A percentile compares a stretch with the other conserved stretches of the same genome.
Conservation (phyloP, 768 basidiomycete species). For the Hygrophoropsis aurantiaca region DNA sequence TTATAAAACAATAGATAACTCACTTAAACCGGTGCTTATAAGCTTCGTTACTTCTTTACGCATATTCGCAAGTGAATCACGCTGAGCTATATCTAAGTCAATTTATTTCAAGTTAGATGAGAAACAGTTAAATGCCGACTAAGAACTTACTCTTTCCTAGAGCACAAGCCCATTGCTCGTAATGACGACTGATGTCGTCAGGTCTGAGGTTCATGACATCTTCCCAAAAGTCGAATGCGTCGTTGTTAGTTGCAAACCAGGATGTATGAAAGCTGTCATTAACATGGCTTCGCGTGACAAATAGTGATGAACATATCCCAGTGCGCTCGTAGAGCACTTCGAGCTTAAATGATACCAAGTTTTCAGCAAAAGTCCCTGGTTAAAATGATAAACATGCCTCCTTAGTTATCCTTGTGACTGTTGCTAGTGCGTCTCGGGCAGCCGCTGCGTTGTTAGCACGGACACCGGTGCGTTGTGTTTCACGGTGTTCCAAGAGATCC, state of each 20-base stretch:
- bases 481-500: constrained; percentile 1
- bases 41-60: background rate
- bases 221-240: background rate
- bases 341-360: background rate
- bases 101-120: background rate
- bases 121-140: background rate
- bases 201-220: background rate
- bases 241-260: constrained; percentile 1
- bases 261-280: background rate
- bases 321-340: background rate
- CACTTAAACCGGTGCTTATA: too few species aligned
- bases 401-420: background rate
- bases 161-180: constrained; percentile 4
- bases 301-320: background rate
- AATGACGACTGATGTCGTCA: background rate
- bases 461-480: background rate
- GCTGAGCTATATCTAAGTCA: background rate
- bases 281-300: background rate
- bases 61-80: background rate
- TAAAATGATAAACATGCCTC: background rate
- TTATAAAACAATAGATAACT: too few species aligned
- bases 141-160: background rate
- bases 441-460: constrained; percentile 4
- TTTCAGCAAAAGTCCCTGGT: background rate
- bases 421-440: background rate